Base-by-base conservation (phyloP, 768 basidiomycete species). In the Phanerodontia chrysosporium region DNA sequence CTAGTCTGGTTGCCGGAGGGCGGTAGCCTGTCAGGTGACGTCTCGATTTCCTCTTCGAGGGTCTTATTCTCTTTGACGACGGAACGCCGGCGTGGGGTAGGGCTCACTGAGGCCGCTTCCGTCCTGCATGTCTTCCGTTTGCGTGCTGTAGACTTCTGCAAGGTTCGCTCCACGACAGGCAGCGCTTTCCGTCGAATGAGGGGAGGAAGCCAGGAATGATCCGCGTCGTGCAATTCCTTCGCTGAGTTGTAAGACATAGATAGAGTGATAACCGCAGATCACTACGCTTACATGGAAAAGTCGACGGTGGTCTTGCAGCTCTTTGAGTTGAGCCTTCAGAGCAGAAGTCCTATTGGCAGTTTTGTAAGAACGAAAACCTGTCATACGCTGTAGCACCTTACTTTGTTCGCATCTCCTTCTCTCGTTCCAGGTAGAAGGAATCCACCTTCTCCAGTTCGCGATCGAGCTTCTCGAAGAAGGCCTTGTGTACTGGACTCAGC, bases 361-460 rank as follows among this genome's bases (percentile, higher is more conserved):
- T 0, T 36, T 22, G 14, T 8, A 27, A 18, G 16, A 25, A 9
- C 22, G 27, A 18, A 1, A n/a, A 3, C 29, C 22, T 45, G 46
- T 9, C 21, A 51, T 4, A 25, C 4, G 13, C 53, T 29, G 39
- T 29, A 39, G 4, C 35, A 57, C 59, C 53, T 16, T 32, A 72
- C 69, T 65, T 64, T 24, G 52, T 46, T 67, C 73, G 73, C 83
- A 82, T 86, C 73, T 81, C 85, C 48, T 78, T 78, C 73, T 85
- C 94, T 28, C 86, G 80, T 25, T 82, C 83, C 5, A 81, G 66
- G 69, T 92, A 98, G 71, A 99, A 99, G 0, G 75, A 73, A 59
- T 91, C 90, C 13, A 98, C 84, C 70, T 96, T 97, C 22, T 87
- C 84, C 2, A 98, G 76, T 69, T 99, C 87, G 0, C 68, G 68